phyloP scores from a whole-genome alignment of 2,329 filamentous ascomycete genomes.

The Talaromyces sp. region DNA sequence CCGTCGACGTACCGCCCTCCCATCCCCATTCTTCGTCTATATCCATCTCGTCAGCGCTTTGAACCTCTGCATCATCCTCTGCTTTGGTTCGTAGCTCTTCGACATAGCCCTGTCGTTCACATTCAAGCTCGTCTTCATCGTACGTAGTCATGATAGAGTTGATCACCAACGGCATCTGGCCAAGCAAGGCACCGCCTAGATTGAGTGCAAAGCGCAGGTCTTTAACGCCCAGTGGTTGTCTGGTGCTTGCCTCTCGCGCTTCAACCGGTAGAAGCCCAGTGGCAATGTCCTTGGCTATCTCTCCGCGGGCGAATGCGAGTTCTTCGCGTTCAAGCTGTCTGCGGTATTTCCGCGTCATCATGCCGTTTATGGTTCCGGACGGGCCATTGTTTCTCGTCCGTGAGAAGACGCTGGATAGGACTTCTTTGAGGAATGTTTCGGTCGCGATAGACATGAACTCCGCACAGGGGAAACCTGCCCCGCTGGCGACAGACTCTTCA shows the following conservation, averaged over 20 bases:
- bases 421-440: slow-evolving; percentile 59
- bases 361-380: slow-evolving; percentile 61
- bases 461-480: slow-evolving; percentile 49
- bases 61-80: slow-evolving; percentile 13
- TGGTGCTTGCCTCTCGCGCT: slow-evolving; percentile 66
- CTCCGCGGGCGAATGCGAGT: slow-evolving; percentile 64
- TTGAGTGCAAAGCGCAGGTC: slow-evolving; percentile 73
- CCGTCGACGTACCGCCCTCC: slow-evolving; percentile 31
- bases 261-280: slow-evolving; percentile 76
- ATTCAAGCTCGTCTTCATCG: slow-evolving; percentile 69
- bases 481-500: slow-evolving; percentile 55
- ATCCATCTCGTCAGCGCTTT: slow-evolving; percentile 32
- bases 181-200: slow-evolving; percentile 69
- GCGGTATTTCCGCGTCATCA: slow-evolving; percentile 75
- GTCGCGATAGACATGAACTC: slow-evolving; percentile 57
- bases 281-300: slow-evolving; percentile 63
- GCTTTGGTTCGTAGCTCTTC: slow-evolving; percentile 13
- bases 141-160: slow-evolving; percentile 66
- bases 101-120: slow-evolving; percentile 29
- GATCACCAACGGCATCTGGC: slow-evolving; percentile 69
- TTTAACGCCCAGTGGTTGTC: slow-evolving; percentile 67
- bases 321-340: slow-evolving; percentile 72
- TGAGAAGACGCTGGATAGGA: slow-evolving; percentile 50
- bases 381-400: slow-evolving; percentile 53
- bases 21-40: slow-evolving; percentile 34